Conservation (phyloP, 805 yeast genomes). For the Candida ascalaphidarum region DNA sequence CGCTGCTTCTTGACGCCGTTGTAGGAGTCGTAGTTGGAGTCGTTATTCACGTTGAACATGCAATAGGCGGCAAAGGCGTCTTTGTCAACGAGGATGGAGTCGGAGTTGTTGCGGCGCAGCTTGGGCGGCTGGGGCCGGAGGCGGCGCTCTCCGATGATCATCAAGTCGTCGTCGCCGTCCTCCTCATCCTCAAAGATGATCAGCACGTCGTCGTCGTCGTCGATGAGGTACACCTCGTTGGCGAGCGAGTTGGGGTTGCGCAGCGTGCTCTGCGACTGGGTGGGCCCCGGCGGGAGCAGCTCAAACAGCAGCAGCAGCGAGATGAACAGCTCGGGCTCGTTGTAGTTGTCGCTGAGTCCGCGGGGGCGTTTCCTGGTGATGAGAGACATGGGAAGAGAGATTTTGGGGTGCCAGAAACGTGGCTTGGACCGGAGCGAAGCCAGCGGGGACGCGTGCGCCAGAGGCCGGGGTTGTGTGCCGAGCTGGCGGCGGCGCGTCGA, state of each 20-base stretch:
- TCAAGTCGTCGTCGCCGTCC: conserved; percentile 22
- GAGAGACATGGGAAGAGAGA: too few species aligned
- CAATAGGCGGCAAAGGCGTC: conserved; percentile 35
- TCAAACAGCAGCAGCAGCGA: neutral
- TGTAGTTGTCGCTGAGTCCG: neutral
- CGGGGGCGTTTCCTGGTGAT: too few species aligned
- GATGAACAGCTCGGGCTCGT: neutral
- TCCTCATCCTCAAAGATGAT: conserved; percentile 6
- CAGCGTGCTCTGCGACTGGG: too few species aligned
- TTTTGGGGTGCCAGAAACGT: too few species aligned
- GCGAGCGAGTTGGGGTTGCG: neutral
- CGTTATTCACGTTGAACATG: conserved; percentile 33
- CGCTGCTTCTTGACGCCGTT: conserved; percentile 24
- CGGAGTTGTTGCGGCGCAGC: conserved; percentile 22
- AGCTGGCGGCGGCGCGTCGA: too few species aligned
- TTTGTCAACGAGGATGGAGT: conserved; percentile 24
- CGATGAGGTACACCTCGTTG: conserved; percentile 4
- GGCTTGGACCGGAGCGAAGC: too few species aligned
- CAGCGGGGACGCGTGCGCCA: too few species aligned
- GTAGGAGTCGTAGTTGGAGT: conserved; percentile 1
- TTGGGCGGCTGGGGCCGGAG: conserved; percentile 4
- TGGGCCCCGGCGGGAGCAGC: too few species aligned
- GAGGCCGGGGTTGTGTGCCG: too few species aligned
- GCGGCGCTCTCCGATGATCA: conserved; percentile 29
- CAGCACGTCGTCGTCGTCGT: conserved; percentile 3